Evolutionary conservation across 2,329 filamentous ascomycete species (phyloP), one percentile per base, ranked within the genome.

Genomic region (Neofusicoccum sp.): DNA sequence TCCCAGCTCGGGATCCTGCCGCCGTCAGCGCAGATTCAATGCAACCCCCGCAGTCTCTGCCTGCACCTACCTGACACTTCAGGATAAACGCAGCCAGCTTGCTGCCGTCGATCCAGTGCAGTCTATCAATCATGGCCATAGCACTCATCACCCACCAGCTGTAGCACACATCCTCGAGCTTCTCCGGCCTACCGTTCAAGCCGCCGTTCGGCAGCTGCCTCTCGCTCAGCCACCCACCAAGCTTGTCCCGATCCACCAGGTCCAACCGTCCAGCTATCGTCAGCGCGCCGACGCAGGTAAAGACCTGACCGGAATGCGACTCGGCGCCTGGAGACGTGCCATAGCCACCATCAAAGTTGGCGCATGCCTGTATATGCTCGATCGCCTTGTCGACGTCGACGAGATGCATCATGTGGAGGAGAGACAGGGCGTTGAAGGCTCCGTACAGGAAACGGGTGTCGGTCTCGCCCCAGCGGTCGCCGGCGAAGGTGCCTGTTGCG

Each of bases 101-200:
- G 63, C 88, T 83, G 56, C 88, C 85, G 79, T 99, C 92, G 73
- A 99, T 96, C 95, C 95, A 99, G 75, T 97, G 91, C 60, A 93
- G 84, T 62, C 89, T 88, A 61, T 85, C 88, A 68, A 99, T 91
- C 84, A 98, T 97, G 49, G 90, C 89, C 68, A 99, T 80, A 74
- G 93, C 97, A 73, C 91, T 94, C 72, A 94, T 81, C 48, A 98
- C 95, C 95, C 95, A 99, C 95, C 95, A 99, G 75, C 92, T 97
- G 79, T 99, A 99, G 80, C 95, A 99, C 12, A 97, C 94, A 75
- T 99, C 95, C 74, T 97, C 94, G 66, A 91, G 80, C 81, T 99
- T 99, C 79, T 98, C 95, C 0, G 95, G 95, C 54, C 95, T 85
- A 2, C 95, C 95, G 74, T 99, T 99, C 56, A 99, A 80, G 0